Evolutionary conservation across 1,284 basidiomycete species (phyloP).

Genomic region (Hypsizygus ulmarius): DNA sequence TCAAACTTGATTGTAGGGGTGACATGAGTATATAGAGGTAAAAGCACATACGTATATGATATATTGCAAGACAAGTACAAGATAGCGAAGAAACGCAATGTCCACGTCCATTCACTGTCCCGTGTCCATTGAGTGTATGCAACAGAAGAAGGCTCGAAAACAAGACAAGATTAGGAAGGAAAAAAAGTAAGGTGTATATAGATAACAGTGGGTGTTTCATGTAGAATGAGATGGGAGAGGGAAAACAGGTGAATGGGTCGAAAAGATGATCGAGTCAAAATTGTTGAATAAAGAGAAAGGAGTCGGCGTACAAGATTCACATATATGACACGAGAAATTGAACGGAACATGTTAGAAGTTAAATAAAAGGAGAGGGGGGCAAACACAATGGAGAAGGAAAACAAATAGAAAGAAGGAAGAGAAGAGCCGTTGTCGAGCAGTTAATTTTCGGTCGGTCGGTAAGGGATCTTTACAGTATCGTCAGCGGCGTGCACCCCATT

Average conservation of each 20-base stretch:
- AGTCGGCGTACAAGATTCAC: slow-evolving; percentile 1
- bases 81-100: slow-evolving; percentile 53
- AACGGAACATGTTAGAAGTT: not conserved
- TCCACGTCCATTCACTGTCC: slow-evolving; percentile 70
- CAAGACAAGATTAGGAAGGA: slow-evolving; percentile 17
- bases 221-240: slow-evolving; percentile 10
- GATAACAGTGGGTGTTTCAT: slow-evolving; percentile 9
- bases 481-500: slow-evolving; percentile 1
- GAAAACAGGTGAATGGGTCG: slow-evolving; percentile 20
- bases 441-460: not conserved
- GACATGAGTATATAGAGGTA: not conserved
- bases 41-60: slow-evolving; percentile 20
- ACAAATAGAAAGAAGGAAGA: not conserved
- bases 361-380: not conserved
- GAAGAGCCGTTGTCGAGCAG: slow-evolving; percentile 4
- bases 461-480: slow-evolving; percentile 5
- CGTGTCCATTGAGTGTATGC: slow-evolving; percentile 42
- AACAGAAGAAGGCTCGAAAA: slow-evolving; percentile 19
- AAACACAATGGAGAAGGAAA: not conserved
- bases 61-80: slow-evolving; percentile 43
- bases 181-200: slow-evolving; percentile 24
- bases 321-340: not conserved
- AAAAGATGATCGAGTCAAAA: not conserved
- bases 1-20: not conserved
- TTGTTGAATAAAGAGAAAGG: not conserved